A percentile compares a stretch with the other conserved stretches of the same genome.
Conservation (phyloP, 2,329 filamentous ascomycete genomes). For the Fusarium sambucinum region DNA sequence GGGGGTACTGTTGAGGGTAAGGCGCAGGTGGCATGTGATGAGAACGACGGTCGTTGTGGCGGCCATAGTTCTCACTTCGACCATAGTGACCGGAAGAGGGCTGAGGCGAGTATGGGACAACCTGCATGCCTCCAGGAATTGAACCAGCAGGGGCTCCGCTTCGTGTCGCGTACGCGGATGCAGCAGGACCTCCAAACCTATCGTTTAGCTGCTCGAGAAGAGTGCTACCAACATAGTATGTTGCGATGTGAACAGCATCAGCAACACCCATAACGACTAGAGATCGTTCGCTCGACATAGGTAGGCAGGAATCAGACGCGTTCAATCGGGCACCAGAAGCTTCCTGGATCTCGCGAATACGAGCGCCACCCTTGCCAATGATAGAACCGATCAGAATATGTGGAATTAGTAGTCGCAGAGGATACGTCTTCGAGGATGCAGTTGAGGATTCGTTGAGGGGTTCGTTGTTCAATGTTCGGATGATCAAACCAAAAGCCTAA, state of each 20-base stretch:
- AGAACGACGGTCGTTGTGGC: slow-evolving; percentile 78
- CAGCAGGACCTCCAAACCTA: slow-evolving; percentile 92
- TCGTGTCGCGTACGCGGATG: slow-evolving; percentile 96
- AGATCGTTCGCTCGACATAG: slow-evolving; percentile 96
- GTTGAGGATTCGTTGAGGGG: slow-evolving; percentile 88
- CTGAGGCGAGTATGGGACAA: slow-evolving; percentile 97
- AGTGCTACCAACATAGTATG: slow-evolving; percentile 99
- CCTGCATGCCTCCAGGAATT: slow-evolving; percentile 97
- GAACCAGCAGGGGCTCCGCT: slow-evolving; percentile 93
- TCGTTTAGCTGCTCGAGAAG: slow-evolving; percentile 97
- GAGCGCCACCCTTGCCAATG: slow-evolving; percentile 95
- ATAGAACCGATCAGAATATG: slow-evolving; percentile 98
- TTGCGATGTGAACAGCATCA: slow-evolving; percentile 98
- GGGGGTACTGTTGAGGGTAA: slow-evolving; percentile 78
- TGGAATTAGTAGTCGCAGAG: slow-evolving; percentile 92
- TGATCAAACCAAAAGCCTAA: slow-evolving; percentile 96
- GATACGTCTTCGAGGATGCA: slow-evolving; percentile 96
- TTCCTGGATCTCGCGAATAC: slow-evolving; percentile 98
- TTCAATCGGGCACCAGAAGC: slow-evolving; percentile 96
- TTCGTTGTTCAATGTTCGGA: slow-evolving; percentile 98
- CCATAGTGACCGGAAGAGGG: slow-evolving; percentile 93
- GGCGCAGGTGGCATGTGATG: slow-evolving; percentile 81
- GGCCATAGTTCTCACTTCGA: slow-evolving; percentile 84
- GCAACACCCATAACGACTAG: slow-evolving; percentile 97
- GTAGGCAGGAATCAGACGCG: slow-evolving; percentile 93